phyloP scores from a whole-genome alignment of 306 rosid genomes.

The Comarum palustre region DNA sequence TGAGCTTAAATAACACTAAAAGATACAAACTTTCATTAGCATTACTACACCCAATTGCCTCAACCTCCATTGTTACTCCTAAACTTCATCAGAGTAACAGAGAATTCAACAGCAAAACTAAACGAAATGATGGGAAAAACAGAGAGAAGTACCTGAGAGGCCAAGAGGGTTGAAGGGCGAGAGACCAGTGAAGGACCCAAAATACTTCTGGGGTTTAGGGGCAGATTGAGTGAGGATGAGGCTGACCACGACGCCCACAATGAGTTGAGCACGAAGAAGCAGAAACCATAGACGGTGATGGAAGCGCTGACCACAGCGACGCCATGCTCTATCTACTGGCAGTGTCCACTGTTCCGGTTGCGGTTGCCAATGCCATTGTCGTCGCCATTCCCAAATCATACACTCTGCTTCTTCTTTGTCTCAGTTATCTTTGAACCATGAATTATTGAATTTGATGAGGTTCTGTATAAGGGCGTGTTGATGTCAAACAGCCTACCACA shows the following conservation, averaged over 20 bases:
- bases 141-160: slow-evolving; percentile 50
- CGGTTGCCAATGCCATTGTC: slow-evolving; percentile 22
- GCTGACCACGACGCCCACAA: slow-evolving; percentile 3
- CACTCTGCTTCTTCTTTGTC: neutral
- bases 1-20: neutral
- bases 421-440: slow-evolving; percentile 2
- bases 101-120: neutral
- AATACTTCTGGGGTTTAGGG: slow-evolving; percentile 35
- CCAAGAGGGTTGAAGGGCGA: slow-evolving; percentile 39
- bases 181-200: slow-evolving; percentile 60
- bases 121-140: neutral
- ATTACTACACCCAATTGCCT: neutral
- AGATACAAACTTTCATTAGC: neutral
- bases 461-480: neutral
- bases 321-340: slow-evolving; percentile 54
- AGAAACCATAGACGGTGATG: slow-evolving; percentile 33
- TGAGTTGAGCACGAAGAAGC: slow-evolving; percentile 23
- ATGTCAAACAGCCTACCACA: no score
- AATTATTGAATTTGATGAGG: neutral
- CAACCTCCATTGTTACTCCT: neutral
- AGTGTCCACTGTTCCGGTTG: slow-evolving; percentile 15
- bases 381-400: slow-evolving; percentile 18
- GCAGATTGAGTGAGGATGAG: slow-evolving; percentile 26
- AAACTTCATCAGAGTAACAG: neutral
- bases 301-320: slow-evolving; percentile 58